Conservation (phyloP, 768 basidiomycete genomes). For the Russula compacta region DNA sequence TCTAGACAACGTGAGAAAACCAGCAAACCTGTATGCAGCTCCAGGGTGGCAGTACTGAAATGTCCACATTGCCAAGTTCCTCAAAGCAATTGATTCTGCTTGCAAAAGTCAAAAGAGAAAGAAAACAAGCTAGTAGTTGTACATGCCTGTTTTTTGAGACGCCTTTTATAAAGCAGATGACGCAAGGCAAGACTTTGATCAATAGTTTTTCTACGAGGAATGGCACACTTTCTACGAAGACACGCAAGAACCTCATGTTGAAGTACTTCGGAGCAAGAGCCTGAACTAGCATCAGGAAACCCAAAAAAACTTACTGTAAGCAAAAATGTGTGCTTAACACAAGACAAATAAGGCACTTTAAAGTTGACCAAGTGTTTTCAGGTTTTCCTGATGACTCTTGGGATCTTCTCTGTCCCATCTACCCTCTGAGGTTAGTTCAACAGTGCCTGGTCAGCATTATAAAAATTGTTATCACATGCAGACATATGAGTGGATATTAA, state of each 20-base stretch:
- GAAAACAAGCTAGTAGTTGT: background rate
- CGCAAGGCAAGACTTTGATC: constrained; percentile 87
- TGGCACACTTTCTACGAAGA: constrained; percentile 91
- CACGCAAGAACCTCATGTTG: constrained; percentile 81
- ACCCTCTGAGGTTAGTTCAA: no score
- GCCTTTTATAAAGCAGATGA: constrained; percentile 83
- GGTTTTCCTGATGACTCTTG: no score
- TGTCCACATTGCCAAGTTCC: constrained; percentile 78
- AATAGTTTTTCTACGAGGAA: constrained; percentile 87
- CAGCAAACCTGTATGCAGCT: constrained; percentile 47
- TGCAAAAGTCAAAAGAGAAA: background rate
- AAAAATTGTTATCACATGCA: no score
- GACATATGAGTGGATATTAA: no score
- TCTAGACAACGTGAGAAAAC: background rate
- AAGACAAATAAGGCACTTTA: no score
- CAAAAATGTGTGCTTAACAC: no score
- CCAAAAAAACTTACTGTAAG: no score
- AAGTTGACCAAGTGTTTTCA: no score
- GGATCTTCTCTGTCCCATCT: no score
- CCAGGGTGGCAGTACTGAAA: constrained; percentile 76
- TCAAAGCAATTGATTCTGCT: constrained; percentile 75
- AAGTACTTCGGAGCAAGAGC: constrained; percentile 81
- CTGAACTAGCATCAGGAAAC: no score
- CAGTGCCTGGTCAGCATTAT: no score
- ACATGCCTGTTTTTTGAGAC: constrained; percentile 70